Conservation (phyloP, 1,284 basidiomycete species). For the Polyporus tsugae region DNA sequence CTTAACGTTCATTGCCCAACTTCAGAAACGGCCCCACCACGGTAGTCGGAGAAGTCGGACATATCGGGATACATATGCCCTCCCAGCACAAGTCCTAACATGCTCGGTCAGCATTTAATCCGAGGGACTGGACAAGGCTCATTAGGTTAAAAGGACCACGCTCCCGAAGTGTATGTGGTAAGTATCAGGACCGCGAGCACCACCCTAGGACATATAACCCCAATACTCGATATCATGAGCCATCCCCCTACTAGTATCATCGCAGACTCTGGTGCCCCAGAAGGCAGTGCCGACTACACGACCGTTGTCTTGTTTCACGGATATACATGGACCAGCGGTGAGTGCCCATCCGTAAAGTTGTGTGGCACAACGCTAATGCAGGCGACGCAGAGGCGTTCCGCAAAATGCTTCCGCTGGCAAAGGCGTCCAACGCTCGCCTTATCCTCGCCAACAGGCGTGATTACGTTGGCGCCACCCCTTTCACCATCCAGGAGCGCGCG, state of each 20-base stretch:
- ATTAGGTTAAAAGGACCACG: background rate
- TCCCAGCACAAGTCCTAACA: background rate
- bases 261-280: conserved; percentile 8
- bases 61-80: background rate
- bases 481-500: conserved; percentile 29
- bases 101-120: background rate
- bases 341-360: background rate
- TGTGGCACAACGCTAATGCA: background rate
- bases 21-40: background rate
- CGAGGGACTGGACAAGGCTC: background rate
- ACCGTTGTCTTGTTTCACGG: conserved; percentile 41
- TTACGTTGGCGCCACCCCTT: conserved; percentile 7
- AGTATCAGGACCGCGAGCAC: background rate
- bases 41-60: background rate
- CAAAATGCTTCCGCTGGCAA: background rate
- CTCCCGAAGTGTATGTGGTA: background rate
- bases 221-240: background rate
- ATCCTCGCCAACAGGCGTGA: conserved; percentile 22
- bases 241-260: background rate
- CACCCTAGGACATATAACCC: background rate
- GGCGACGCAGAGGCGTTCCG: background rate
- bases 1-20: no score
- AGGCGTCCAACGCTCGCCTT: conserved; percentile 11
- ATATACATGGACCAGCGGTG: conserved; percentile 36
- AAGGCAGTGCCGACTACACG: conserved; percentile 27